Evolutionary conservation across 495 filamentous ascomycete species (phyloP).

Genomic region (Diplogelasinospora grovesii): DNA sequence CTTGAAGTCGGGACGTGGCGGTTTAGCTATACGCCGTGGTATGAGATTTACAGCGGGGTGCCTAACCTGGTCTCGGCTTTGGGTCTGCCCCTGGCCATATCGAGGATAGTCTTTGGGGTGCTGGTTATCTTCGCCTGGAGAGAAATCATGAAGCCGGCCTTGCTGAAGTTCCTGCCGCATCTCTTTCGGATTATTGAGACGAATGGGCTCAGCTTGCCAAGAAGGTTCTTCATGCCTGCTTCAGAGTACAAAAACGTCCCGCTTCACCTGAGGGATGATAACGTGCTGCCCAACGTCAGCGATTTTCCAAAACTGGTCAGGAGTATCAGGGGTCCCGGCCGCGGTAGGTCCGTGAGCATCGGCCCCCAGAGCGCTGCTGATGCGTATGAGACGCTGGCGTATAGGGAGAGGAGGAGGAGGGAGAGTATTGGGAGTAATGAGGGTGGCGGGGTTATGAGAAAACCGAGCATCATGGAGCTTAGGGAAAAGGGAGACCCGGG

Average conservation of each 20-base stretch:
- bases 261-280: slow-evolving; percentile 67
- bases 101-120: slow-evolving; percentile 72
- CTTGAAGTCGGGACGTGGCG: slow-evolving; percentile 76
- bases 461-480: slow-evolving; percentile 17
- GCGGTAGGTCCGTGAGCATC: slow-evolving; percentile 75
- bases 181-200: slow-evolving; percentile 81
- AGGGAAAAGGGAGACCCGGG: slow-evolving; percentile 15
- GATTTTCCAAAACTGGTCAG: slow-evolving; percentile 74
- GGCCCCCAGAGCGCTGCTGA: slow-evolving; percentile 94
- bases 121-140: slow-evolving; percentile 82
- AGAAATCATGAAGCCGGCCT: slow-evolving; percentile 73
- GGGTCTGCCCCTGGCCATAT: slow-evolving; percentile 49
- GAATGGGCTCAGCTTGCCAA: slow-evolving; percentile 67
- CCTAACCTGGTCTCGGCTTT: slow-evolving; percentile 55
- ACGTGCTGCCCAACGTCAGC: slow-evolving; percentile 75
- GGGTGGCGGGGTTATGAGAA: slow-evolving; percentile 15
- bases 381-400: slow-evolving; percentile 93
- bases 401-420: slow-evolving; percentile 70
- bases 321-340: slow-evolving; percentile 70
- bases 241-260: slow-evolving; percentile 87
- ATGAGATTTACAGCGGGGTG: slow-evolving; percentile 44
- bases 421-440: slow-evolving; percentile 53
- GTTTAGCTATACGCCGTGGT: slow-evolving; percentile 54
- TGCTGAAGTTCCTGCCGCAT: slow-evolving; percentile 73
- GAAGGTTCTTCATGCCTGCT: slow-evolving; percentile 83